A percentile compares a stretch with the other conserved stretches of the same genome.
Conservation (phyloP, 768 basidiomycete species). For the Leccinum subtestaceum region DNA sequence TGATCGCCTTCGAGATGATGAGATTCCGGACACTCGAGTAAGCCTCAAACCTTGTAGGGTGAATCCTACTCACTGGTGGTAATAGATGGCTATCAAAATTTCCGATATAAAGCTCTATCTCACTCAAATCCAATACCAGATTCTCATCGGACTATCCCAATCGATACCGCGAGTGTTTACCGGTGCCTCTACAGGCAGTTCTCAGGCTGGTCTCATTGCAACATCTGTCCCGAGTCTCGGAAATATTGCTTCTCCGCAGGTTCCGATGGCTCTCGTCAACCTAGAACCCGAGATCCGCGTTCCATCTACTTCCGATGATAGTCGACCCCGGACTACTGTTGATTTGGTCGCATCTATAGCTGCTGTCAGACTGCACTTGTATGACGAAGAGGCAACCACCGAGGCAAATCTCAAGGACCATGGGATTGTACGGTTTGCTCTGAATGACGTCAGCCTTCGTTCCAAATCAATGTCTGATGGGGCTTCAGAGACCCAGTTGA, state of each 20-base stretch:
- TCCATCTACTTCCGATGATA: slow-evolving; percentile 20
- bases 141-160: slow-evolving; percentile 61
- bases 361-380: slow-evolving; percentile 81
- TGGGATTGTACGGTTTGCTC: slow-evolving; percentile 82
- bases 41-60: slow-evolving; percentile 5
- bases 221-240: slow-evolving; percentile 14
- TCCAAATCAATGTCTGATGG: slow-evolving; percentile 81
- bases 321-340: slow-evolving; percentile 57
- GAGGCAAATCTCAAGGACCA: slow-evolving; percentile 62
- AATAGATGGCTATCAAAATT: slow-evolving; percentile 65
- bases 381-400: slow-evolving; percentile 61
- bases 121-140: slow-evolving; percentile 78
- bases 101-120: slow-evolving; percentile 84
- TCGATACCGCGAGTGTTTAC: slow-evolving; percentile 69
- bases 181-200: slow-evolving; percentile 41
- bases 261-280: slow-evolving; percentile 13
- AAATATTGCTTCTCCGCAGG: slow-evolving; percentile 1
- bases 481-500: slow-evolving; percentile 81
- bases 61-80: slow-evolving; percentile 7
- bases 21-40: slow-evolving; percentile 77
- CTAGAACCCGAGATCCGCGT: slow-evolving; percentile 57
- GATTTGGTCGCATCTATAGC: slow-evolving; percentile 72
- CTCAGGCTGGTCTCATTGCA: slow-evolving; percentile 28
- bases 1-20: slow-evolving; percentile 48
- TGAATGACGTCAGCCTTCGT: slow-evolving; percentile 75